Evolutionary conservation across 176 grass and related monocot species (phyloP), one percentile per base, ranked within the genome.

Genomic region (Neostapfia colusana): DNA sequence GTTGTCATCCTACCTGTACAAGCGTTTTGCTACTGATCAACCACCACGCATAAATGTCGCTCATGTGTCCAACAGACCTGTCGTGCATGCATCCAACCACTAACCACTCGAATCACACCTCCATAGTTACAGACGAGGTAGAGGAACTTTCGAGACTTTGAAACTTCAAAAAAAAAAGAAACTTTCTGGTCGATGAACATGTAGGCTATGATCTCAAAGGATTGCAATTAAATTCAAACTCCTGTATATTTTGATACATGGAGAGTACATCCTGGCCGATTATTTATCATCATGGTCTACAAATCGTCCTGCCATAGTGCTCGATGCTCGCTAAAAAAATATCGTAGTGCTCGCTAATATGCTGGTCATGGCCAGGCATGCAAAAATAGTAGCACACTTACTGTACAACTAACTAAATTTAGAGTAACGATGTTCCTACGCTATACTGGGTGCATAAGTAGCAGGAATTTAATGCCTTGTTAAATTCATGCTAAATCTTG

Each of bases 401-500:
- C 24, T 58, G 4, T 61, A 17, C 8, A 61, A 42, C 13, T 54
- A 60, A 26, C 40, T 60, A 59, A 65, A 25, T 76, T 55, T 70
- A 45, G 26, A 55, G 23, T 42, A 43, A 6, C 72, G 6, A 27
- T 68, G 61, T 24, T 31, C 1, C 3, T 8, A 42, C 0, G 5
- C 38, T 56, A n/a, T 59, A 20, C 16, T 50, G 3, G 3, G 23
- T 41, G 20, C 6, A 61, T 41, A 66, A 31, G 15, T 53, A 20
- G 79, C 0, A 78, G 1, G 0, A 20, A 67, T 12, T 43, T 51
- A 87, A 67, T 67, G 13, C 4, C 0, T 38, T 26, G 24, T 43
- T 79, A 61, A 87, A 73, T 67, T 2, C 4, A 67, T 78, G 41
- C 74, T 59, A 51, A 83, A 67, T 1, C 62, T 78, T 53, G 11